Base-by-base conservation (phyloP, 75 land plant genomes). In the Chamaecyparis obtusa region DNA sequence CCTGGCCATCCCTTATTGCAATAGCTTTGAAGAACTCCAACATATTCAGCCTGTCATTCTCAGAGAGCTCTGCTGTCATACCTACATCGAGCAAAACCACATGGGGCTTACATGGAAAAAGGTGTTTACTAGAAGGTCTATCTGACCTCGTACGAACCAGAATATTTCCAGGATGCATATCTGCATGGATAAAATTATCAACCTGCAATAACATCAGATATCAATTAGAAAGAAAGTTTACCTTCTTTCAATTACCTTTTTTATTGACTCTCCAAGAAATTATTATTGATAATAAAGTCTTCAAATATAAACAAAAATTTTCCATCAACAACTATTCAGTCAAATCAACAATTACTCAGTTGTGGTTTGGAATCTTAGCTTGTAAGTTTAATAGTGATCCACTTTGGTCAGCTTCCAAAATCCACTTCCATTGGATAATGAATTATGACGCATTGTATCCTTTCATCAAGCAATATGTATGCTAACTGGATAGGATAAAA, bases 121-220 rank as follows among this genome's bases (percentile, higher is more conserved):
- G 44, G 35, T 85, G 83, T 56, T 91, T 92, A 41, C 80, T 85
- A 76, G 95, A 87, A 37, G 39, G 69, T 37, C 78, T 90, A n/a
- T 76, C 83, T 49, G 85, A 84, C 57, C 87, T 85, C 57, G 89
- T 86, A 16, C 99, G 98, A 76, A 97, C 99, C 84, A 97, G 88
- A 80, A 97, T 97, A 86, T 97, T 97, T 78, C 99, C 99, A 51
- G 99, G 99, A 87, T 97, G 99, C 94, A 97, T 88, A 94, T 97
- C 99, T 56, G 97, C 98, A 90, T 97, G 99, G 46, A 97, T 91
- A 77, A 97, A 97, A 86, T 97, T 97, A 86, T 97, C 99, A 54
- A 94, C 94, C 96, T 94, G 91, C 44, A 85, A 89, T 77, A 17
- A 88, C 15, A 64, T 37, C 35, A 71, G 5, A 36, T 74, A 13